Evolutionary conservation across 257 asterid genomes (phyloP).

Genomic region (Nicotiana tomentosiformis): DNA sequence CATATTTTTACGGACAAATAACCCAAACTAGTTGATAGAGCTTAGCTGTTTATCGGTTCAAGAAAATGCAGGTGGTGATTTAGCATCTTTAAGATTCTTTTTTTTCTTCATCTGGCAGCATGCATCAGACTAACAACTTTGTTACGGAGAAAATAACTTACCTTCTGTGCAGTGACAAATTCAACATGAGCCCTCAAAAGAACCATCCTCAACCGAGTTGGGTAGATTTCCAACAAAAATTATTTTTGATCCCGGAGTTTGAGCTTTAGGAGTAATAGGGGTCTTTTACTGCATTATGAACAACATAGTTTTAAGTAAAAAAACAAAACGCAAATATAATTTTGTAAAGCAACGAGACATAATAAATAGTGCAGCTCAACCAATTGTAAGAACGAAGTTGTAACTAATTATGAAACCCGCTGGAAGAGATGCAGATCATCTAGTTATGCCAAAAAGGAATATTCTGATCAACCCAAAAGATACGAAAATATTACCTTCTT

Average conservation of each 20-base stretch:
- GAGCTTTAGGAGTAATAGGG: slow-evolving; percentile 36
- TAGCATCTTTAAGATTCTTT: too few relatives aligned
- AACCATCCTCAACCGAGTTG: too few relatives aligned
- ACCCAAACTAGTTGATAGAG: too few relatives aligned
- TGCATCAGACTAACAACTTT: too few relatives aligned
- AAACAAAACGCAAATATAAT: background rate
- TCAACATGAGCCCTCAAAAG: too few relatives aligned
- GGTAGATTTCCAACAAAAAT: slow-evolving; percentile 20
- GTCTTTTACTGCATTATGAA: slow-evolving; percentile 40
- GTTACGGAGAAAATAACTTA: too few relatives aligned
- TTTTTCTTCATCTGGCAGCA: too few relatives aligned
- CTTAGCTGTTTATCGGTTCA: too few relatives aligned
- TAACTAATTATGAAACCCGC: background rate
- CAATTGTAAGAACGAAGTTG: background rate
- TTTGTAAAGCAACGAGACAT: background rate
- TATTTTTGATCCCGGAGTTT: slow-evolving; percentile 41
- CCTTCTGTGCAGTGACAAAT: too few relatives aligned
- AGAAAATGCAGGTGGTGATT: too few relatives aligned
- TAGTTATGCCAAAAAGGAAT: background rate
- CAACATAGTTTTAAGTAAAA: background rate
- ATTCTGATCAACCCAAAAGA: background rate
- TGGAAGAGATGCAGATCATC: background rate
- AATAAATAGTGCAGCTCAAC: background rate
- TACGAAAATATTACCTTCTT: slow-evolving; percentile 22
- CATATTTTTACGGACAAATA: too few relatives aligned